Percentiles rank a stretch among this genome's conserved stretches.
These are phyloP conservation scores for Phialophora expanda DNA, from an alignment of 2,329 filamentous ascomycete genomes.

Conservation along the genomic window DNA sequence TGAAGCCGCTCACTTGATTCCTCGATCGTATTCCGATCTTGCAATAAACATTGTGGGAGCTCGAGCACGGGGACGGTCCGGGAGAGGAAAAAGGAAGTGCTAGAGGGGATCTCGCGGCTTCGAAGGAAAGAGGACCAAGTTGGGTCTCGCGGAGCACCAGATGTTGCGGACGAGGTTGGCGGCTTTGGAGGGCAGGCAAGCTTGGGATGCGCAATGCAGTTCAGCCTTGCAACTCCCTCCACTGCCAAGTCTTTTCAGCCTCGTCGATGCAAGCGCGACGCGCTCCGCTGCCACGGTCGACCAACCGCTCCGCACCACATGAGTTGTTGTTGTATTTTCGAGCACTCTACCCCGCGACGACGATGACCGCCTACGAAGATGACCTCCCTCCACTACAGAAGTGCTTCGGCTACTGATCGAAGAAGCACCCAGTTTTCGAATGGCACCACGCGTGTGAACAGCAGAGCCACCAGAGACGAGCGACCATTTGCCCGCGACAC, in stretches of 20 bases:
- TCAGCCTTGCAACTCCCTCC: slow-evolving; percentile 13
- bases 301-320: background rate
- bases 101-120: background rate
- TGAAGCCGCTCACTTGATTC: slow-evolving; percentile 79
- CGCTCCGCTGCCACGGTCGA: background rate
- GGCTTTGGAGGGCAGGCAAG: slow-evolving; percentile 13
- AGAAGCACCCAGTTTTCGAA: slow-evolving; percentile 33
- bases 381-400: slow-evolving; percentile 39
- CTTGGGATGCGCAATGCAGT: slow-evolving; percentile 19
- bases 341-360: slow-evolving; percentile 9
- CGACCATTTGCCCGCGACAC: slow-evolving; percentile 32
- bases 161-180: background rate
- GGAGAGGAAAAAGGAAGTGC: background rate
- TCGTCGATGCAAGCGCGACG: slow-evolving; percentile 11
- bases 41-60: slow-evolving; percentile 85
- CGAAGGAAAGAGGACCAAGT: background rate
- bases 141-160: background rate
- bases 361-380: slow-evolving; percentile 28
- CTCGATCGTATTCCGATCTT: slow-evolving; percentile 99
- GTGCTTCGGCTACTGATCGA: slow-evolving; percentile 39
- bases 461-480: slow-evolving; percentile 35
- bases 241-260: slow-evolving; percentile 16
- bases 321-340: background rate
- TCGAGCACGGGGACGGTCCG: background rate
- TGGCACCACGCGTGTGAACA: slow-evolving; percentile 37